These are phyloP conservation scores for Mycena sanguinolenta DNA, from an alignment of 768 basidiomycete genomes.

Conservation along the genomic window DNA sequence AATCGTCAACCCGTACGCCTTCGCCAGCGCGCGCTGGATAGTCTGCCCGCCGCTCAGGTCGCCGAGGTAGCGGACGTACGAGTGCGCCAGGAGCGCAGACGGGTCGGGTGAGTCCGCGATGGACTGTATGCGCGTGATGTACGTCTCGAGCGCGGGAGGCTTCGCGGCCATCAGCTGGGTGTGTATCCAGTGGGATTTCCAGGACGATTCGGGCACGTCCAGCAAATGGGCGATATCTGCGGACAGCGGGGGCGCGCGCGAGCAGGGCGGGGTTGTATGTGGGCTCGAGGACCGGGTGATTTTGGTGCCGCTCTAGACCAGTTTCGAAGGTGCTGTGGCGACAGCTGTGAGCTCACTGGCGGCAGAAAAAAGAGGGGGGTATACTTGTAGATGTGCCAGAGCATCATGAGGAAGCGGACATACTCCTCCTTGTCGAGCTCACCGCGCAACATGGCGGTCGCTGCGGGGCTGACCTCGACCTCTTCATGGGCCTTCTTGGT, in stretches of 20 bases:
- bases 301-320: conserved; percentile 69
- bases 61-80: conserved; percentile 87
- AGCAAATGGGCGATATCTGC: conserved; percentile 78
- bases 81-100: conserved; percentile 75
- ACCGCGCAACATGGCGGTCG: conserved; percentile 69
- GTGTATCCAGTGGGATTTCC: conserved; percentile 72
- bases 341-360: neutral
- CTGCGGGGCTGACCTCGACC: conserved; percentile 70
- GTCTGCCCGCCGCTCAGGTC: conserved; percentile 86
- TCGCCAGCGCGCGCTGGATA: conserved; percentile 71
- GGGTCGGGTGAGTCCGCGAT: conserved; percentile 61
- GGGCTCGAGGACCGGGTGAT: conserved; percentile 72
- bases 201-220: conserved; percentile 61
- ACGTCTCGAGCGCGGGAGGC: conserved; percentile 64
- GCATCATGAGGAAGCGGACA: conserved; percentile 77
- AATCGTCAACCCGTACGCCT: conserved; percentile 75
- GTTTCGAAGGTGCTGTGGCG: conserved; percentile 65
- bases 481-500: conserved; percentile 68
- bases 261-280: conserved; percentile 81
- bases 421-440: conserved; percentile 75
- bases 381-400: conserved; percentile 86
- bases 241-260: conserved; percentile 69
- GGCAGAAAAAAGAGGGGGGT: conserved; percentile 40
- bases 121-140: conserved; percentile 66
- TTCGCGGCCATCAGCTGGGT: conserved; percentile 55